These are phyloP conservation scores for Pseudogymnoascus pannorum DNA, from an alignment of 2,329 filamentous ascomycete species.

Conservation along the genomic window DNA sequence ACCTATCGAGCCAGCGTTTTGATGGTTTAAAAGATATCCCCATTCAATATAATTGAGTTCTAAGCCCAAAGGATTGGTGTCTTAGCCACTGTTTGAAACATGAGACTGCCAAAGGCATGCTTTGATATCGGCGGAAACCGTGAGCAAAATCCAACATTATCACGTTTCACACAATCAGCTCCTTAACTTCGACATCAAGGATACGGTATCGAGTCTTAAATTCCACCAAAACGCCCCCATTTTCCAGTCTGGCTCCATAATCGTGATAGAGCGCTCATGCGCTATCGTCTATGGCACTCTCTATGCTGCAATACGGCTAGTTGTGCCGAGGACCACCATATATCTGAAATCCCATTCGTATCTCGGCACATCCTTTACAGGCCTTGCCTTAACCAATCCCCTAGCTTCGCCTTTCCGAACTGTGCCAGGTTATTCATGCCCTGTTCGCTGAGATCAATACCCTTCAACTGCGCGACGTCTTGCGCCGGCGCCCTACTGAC, in stretches of 20 bases:
- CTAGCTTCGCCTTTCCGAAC: constrained; percentile 84
- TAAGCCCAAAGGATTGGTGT: not conserved
- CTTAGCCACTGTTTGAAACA: not conserved
- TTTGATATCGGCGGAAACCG: not conserved
- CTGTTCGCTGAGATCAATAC: constrained; percentile 92
- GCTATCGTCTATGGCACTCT: not conserved
- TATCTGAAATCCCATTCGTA: constrained; percentile 24
- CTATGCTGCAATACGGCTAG: constrained; percentile 4
- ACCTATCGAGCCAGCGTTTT: not conserved
- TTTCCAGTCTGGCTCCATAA: constrained; percentile 1
- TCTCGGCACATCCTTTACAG: constrained; percentile 39
- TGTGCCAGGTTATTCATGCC: constrained; percentile 91
- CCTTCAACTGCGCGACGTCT: constrained; percentile 81
- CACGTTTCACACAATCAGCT: not conserved
- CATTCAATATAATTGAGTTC: not conserved
- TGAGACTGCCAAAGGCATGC: not conserved
- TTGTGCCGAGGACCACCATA: not conserved
- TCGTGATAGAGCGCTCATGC: not conserved
- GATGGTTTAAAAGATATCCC: not conserved
- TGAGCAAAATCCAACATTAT: not conserved
- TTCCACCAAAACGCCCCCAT: constrained; percentile 9
- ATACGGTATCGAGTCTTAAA: constrained; percentile 8
- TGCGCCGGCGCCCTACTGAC: constrained; percentile 88
- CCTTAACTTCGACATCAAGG: not conserved
- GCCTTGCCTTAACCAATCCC: constrained; percentile 83